Base-by-base conservation (phyloP, 331 rosid species). In the Saraca asoca region DNA sequence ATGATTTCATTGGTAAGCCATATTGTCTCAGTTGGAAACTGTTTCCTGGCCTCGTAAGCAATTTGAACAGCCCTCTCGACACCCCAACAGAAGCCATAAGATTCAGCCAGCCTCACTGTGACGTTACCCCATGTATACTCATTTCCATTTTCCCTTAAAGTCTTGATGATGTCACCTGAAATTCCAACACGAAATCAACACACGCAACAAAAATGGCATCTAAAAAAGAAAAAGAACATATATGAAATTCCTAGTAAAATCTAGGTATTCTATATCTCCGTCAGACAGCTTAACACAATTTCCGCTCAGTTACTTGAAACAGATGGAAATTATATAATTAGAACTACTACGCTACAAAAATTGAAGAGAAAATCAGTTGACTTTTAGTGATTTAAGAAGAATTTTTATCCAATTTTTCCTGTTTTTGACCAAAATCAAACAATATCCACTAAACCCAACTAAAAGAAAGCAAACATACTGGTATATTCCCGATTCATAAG, bases 1-100 rank as follows among this genome's bases (percentile, higher is more conserved):
- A 94, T 94, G 75, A 94, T 88, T 58, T 94, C 98, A 71, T 94
- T 94, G 73, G 98, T 94, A 24, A 94, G 31, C 97, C 99, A 94
- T 14, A 94, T 76, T 38, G 66, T 88, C 66, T 90, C 97, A 7
- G 76, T 73, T 5, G 97, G 97, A 67, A 86, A 94, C 72, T 94
- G 99, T 70, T 90, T 90, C 69, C 99, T 85, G 4, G 97, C 99
- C 70, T 94, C 99, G 48, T 94, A 94, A 9, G 99, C 99, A 68
- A 94, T 94, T 76, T 88, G 99, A 14, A 94, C 96, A 38, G 99
- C 97, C 60, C 97, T 82, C 79, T 94, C 99, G 5, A 94, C 97
- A 7, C 97, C 99, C 99, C 99, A 94, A 59, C 97, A 94, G 72
- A 90, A 94, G 3, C 99, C 99, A 82, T 76, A 94, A 4, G 99